Conservation (phyloP, 768 basidiomycete genomes). For the Amanita pallidorosea region DNA sequence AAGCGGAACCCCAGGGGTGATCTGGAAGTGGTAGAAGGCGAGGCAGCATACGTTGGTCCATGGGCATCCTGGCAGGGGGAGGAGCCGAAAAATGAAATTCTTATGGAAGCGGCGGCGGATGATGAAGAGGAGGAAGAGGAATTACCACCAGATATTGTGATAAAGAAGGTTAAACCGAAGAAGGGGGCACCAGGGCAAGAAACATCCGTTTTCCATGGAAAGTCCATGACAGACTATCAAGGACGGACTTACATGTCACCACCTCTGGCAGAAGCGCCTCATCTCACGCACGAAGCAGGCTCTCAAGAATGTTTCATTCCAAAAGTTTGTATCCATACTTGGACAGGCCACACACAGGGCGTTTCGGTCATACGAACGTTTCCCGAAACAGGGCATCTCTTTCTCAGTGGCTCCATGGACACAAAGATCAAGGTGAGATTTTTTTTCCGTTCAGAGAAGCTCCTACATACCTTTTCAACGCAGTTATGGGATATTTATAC, state of each 20-base stretch:
- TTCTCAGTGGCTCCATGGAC: constrained; percentile 95
- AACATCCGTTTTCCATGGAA: constrained; percentile 93
- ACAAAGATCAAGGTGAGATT: constrained; percentile 85
- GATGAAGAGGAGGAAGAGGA: constrained; percentile 55
- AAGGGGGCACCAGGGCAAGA: constrained; percentile 79
- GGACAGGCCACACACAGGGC: constrained; percentile 96
- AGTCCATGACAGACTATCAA: constrained; percentile 93
- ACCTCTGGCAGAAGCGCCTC: constrained; percentile 79
- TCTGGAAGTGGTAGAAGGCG: constrained; percentile 80
- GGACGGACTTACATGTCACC: constrained; percentile 98
- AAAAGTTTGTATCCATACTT: constrained; percentile 92
- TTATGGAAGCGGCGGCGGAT: constrained; percentile 57
- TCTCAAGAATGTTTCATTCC: constrained; percentile 90
- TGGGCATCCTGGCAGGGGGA: constrained; percentile 93
- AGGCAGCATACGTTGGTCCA: constrained; percentile 85
- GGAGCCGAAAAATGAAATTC: constrained; percentile 45
- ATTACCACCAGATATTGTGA: constrained; percentile 43
- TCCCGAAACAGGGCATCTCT: constrained; percentile 84
- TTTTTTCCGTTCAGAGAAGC: background rate
- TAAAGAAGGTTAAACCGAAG: constrained; percentile 72
- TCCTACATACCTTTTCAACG: constrained; percentile 6
- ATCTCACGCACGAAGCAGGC: constrained; percentile 69
- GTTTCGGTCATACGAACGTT: constrained; percentile 91
- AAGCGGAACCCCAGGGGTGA: constrained; percentile 77
- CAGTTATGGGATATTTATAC: constrained; percentile 98